Evolutionary conservation across 345 rosid genomes (phyloP), one percentile per base, ranked within the genome.

Genomic region (Camelina hispida): DNA sequence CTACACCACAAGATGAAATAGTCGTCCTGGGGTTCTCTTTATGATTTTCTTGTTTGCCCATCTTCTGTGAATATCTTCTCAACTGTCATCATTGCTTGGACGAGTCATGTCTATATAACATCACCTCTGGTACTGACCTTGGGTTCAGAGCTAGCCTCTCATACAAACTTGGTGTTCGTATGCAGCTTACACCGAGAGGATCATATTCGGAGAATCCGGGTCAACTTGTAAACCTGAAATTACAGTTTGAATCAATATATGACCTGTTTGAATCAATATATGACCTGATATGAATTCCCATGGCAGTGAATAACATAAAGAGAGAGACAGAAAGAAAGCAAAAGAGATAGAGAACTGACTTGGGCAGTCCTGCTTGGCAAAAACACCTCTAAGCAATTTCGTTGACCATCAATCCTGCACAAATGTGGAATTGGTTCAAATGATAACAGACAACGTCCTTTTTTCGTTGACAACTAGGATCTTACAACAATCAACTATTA

Each of bases 341-440:
- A 67, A 37, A 47, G 15, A 58, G 51, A 63, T 53, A 71, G 74
- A 69, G 69, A 75, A 72, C 86, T 53, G 67, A 90, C 99, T 88
- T 92, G 99, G 30, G 97, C 98, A 76, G 93, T 90, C 81, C 98
- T 87, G 84, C 88, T 81, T 43, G 98, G 98, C 63, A 95, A 78
- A 81, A 80, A 83, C 69, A 90, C 85, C 78, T 89, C 91, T 75
- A 92, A 79, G 93, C 91, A 89, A 75, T 86, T 84, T 71, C 79
- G 83, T 48, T 80, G 84, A 72, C 97, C 89, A 79, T 92, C 97
- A 80, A 78, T 86, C 78, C 99, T 95, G 88, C 65, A 32, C 32
- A 74, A 14, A 83, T 25, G 56, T 55, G 66, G 14, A 43, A 20
- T 60, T 43, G 64, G 42, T 60, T 67, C 63, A 52, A 52, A 65